A percentile compares a stretch with the other conserved stretches of the same genome.
Conservation (phyloP, 2,329 filamentous ascomycete species). For the Pestalotiopsis sp. region DNA sequence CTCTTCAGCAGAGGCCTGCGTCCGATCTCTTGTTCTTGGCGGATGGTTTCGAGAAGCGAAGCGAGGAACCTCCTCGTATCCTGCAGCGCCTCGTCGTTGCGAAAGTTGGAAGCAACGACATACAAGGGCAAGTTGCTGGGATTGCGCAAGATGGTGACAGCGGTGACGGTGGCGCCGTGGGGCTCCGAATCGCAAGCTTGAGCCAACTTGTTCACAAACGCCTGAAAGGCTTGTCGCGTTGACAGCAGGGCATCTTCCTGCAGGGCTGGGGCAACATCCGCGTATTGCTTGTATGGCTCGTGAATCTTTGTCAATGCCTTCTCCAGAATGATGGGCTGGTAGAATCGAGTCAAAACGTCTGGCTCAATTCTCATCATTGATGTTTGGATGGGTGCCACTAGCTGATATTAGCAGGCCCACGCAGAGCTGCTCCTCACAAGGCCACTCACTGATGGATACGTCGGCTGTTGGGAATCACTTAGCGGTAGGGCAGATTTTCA, state of each 20-base stretch:
- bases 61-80: background rate
- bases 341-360: background rate
- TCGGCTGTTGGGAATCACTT: no score
- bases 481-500: no score
- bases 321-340: constrained; percentile 13
- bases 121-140: background rate
- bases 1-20: constrained; percentile 8
- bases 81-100: background rate
- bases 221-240: background rate
- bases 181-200: constrained; percentile 10
- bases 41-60: constrained; percentile 5
- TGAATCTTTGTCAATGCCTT: constrained; percentile 8
- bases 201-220: constrained; percentile 15
- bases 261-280: background rate
- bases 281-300: background rate
- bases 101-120: constrained; percentile 12
- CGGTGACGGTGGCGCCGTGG: constrained; percentile 12
- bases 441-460: no score
- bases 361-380: background rate
- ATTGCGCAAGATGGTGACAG: constrained; percentile 2
- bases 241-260: constrained; percentile 8
- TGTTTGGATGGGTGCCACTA: background rate
- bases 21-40: background rate
- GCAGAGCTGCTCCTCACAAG: no score
- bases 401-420: no score